phyloP scores from a whole-genome alignment of 306 rosid species.

The Senna siamea region DNA sequence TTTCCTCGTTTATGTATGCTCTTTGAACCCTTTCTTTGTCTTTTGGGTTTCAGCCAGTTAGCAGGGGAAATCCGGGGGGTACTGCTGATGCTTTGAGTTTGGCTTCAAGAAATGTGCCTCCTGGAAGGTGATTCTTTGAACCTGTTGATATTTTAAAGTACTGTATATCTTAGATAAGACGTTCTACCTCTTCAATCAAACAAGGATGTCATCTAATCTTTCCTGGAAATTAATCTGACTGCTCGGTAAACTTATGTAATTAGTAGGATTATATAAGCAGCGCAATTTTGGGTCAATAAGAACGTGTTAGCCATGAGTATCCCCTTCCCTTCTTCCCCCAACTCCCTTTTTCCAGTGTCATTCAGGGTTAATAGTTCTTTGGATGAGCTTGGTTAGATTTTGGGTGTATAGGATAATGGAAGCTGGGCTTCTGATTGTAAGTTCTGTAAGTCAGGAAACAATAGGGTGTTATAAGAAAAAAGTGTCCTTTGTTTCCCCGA shows the following conservation, averaged over 20 bases:
- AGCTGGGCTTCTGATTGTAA: not conserved
- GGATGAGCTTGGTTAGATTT: not conserved
- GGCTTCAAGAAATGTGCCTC: constrained; percentile 59
- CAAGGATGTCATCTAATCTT: not conserved
- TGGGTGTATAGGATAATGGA: not conserved
- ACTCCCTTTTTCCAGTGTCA: not conserved
- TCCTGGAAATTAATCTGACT: not conserved
- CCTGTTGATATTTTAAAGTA: not conserved
- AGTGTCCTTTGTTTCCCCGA: not conserved
- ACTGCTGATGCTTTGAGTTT: constrained; percentile 55
- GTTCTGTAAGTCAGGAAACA: not conserved
- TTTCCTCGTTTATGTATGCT: too few relatives aligned
- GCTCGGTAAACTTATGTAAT: not conserved
- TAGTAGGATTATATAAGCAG: not conserved
- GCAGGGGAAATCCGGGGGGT: constrained; percentile 60
- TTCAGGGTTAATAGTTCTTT: not conserved
- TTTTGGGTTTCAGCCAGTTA: constrained; percentile 57
- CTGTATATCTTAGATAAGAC: constrained; percentile 4
- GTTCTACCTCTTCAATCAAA: constrained; percentile 2
- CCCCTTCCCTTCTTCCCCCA: not conserved
- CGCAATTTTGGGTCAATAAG: not conserved
- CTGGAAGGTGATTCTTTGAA: constrained; percentile 55
- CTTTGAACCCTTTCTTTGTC: constrained; percentile 19
- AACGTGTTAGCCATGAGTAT: not conserved
- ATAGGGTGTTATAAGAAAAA: not conserved